phyloP scores from a whole-genome alignment of 306 rosid species.

The Quercus agrifolia region DNA sequence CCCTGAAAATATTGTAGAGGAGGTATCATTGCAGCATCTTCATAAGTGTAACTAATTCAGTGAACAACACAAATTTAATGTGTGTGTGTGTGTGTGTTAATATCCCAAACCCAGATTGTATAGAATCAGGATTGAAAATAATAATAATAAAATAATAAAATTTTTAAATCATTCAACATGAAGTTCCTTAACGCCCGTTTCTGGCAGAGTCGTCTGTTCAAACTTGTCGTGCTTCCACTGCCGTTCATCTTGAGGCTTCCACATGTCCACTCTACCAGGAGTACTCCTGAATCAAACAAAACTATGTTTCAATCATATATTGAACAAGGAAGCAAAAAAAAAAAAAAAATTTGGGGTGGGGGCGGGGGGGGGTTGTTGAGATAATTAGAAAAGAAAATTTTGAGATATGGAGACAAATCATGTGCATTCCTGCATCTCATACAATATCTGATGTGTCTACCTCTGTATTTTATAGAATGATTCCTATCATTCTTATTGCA shows the following conservation, averaged over 20 bases:
- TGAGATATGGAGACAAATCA: neutral
- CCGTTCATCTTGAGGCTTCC: slow-evolving; percentile 1
- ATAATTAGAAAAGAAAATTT: neutral
- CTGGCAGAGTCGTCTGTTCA: slow-evolving; percentile 14
- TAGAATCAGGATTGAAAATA: neutral
- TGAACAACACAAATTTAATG: neutral
- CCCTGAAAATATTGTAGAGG: slow-evolving; percentile 8
- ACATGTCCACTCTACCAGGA: neutral
- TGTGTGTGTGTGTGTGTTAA: neutral
- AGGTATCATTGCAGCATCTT: neutral
- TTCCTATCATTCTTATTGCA: neutral
- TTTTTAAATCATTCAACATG: neutral
- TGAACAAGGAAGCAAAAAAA: neutral
- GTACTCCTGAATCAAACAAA: slow-evolving; percentile 15
- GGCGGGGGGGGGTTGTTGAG: too few species aligned
- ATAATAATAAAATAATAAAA: too few species aligned
- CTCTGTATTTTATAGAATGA: neutral
- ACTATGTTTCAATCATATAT: neutral
- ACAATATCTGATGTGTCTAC: neutral
- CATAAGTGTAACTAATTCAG: neutral
- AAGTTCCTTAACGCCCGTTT: neutral
- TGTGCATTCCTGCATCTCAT: neutral
- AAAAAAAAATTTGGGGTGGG: neutral
- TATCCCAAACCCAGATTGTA: neutral
- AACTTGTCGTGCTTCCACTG: slow-evolving; percentile 24